Percentiles rank a stretch among this genome's conserved stretches.
These are phyloP conservation scores for Neoboletus brunneissimus DNA, from an alignment of 768 basidiomycete species.

Conservation along the genomic window DNA sequence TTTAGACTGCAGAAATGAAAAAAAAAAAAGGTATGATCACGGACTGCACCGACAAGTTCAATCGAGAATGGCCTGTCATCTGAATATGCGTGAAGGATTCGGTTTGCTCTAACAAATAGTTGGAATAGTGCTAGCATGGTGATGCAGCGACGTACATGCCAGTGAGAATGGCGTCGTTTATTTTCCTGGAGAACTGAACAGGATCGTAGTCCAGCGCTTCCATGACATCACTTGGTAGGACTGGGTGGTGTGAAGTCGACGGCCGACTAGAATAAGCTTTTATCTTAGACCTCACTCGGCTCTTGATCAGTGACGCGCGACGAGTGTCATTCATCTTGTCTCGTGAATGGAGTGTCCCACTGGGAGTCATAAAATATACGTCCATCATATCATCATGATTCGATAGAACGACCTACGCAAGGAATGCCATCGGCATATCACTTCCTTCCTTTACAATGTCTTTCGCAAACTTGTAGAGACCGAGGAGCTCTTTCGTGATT, in stretches of 20 bases:
- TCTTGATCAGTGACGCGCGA: slow-evolving; percentile 27
- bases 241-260: not conserved
- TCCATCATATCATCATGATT: not conserved
- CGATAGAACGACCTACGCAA: slow-evolving; percentile 30
- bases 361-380: slow-evolving; percentile 3
- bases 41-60: not conserved
- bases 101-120: not conserved
- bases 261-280: not conserved
- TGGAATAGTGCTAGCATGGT: not conserved
- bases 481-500: slow-evolving; percentile 42
- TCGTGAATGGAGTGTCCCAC: slow-evolving; percentile 35
- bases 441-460: slow-evolving; percentile 29
- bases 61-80: not conserved
- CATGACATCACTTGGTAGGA: slow-evolving; percentile 4
- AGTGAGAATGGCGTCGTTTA: not conserved
- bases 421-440: slow-evolving; percentile 7
- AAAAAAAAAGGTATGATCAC: not conserved
- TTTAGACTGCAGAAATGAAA: not conserved
- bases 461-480: slow-evolving; percentile 37
- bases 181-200: not conserved
- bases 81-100: not conserved
- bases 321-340: slow-evolving; percentile 10
- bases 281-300: not conserved
- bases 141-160: not conserved
- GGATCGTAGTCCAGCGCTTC: slow-evolving; percentile 7